phyloP scores from a whole-genome alignment of 2,329 filamentous ascomycete genomes.

The Bertia moriformis region DNA sequence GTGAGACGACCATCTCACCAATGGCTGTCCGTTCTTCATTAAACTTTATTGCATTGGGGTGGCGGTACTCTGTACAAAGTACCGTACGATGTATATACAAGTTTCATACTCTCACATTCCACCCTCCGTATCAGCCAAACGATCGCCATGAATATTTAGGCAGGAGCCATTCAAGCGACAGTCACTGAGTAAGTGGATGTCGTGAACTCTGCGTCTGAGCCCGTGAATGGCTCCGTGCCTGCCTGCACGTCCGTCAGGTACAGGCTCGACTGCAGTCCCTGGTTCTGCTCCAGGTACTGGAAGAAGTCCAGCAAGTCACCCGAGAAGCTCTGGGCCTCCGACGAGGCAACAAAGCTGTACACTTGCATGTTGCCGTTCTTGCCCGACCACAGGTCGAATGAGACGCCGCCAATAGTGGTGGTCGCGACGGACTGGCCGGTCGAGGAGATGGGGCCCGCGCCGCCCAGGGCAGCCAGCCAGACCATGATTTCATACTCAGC shows the following conservation, averaged over 20 bases:
- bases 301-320: constrained; percentile 1
- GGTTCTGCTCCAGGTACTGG: background rate
- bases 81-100: too few species aligned
- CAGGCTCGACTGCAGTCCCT: background rate
- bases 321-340: background rate
- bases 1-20: too few species aligned
- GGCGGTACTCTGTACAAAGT: too few species aligned
- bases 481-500: constrained; percentile 53
- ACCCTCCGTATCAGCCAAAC: too few species aligned
- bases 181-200: background rate
- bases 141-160: background rate
- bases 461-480: constrained; percentile 41
- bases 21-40: too few species aligned
- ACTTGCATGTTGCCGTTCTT: constrained; percentile 43
- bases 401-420: constrained; percentile 32
- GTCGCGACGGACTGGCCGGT: constrained; percentile 36
- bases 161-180: background rate
- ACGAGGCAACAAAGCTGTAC: constrained; percentile 31
- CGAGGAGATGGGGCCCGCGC: constrained; percentile 38
- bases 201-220: background rate
- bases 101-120: too few species aligned
- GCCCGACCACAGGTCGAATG: constrained; percentile 47
- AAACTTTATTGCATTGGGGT: too few species aligned
- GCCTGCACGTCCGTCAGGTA: background rate
- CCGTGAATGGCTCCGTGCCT: background rate